Evolutionary conservation across 768 basidiomycete species (phyloP), one percentile per base, ranked within the genome.

Genomic region (Mycena capillaripes): DNA sequence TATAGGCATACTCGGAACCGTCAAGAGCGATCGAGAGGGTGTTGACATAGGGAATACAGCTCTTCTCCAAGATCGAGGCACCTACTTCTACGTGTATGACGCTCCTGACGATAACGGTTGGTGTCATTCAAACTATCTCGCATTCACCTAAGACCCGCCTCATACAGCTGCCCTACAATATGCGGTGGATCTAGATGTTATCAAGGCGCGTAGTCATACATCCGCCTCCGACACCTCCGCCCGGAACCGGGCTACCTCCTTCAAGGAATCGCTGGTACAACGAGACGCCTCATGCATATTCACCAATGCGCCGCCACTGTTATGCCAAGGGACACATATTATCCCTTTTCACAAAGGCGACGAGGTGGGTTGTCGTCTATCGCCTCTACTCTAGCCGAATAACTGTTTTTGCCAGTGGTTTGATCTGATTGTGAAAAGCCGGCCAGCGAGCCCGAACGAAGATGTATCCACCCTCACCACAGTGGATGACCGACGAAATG

Each of bases 1-100:
- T n/a, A n/a, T 69, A 19, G 67, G 67, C 58, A 38, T 61, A 56
- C 67, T 53, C 36, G 67, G 67, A 60, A 44, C 58, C 67, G 57
- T 69, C 52, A 60, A 56, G 48, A 69, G 48, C 12, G 36, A 53
- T 19, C 48, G 58, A 4, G 19, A 0, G 42, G 57, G 38, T 9
- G 25, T 11, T 12, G 67, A 61, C 59, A 3, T 60, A 38, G 52
- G 27, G 27, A n/a, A 61, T 69, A 48, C 3, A 16, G 58, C 58
- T 56, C 50, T 34, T 55, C 58, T 60, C 36, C 48, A 40, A 42
- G 32, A 69, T 12, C 58, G 44, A 57, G 59, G 16, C 27, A 52
- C 10, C 34, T 60, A 60, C 21, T 53, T 60, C 52, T 60, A 69
- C 50, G 59, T 61, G 6, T 60, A 62, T 34, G 25, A 61, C 25